Base-by-base conservation (phyloP, 495 filamentous ascomycete genomes). In the Podospora didyma region DNA sequence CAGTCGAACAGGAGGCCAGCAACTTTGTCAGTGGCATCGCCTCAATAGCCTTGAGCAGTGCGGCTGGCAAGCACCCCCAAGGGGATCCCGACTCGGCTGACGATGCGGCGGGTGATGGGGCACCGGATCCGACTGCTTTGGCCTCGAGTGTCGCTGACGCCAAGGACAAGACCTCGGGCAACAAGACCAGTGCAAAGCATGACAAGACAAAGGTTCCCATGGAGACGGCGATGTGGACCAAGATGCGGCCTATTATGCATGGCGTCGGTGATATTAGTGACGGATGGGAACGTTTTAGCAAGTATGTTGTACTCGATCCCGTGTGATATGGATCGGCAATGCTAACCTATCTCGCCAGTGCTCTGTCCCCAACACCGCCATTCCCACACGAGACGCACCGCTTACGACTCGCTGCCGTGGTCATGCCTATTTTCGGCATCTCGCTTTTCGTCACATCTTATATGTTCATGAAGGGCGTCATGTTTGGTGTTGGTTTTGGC, bases 191-290 rank as follows among this genome's bases (percentile, higher is more conserved):
- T 28, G 62, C 74, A 0, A 66, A 77, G 6, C 82, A 91, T 45
- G 89, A 95, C 62, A 95, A 91, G 73, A 92, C 91, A 0, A 94
- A 92, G 64, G 80, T 88, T 42, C 91, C 89, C 0, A 87, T 95
- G 75, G 86, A 88, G 67, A 84, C 83, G 3, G 87, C 84, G 2
- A 88, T 94, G 69, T 88, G 89, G 78, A 80, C 79, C 7, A 86
- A 87, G 58, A 87, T 88, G 66, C 78, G 89, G 54, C 86, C 88
- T 0, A 67, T 86, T 14, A 94, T 96, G 89, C 88, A 90, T 64
- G 74, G 77, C 2, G 63, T 96, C 26, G 83, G 85, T 16, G 88
- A 89, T 62, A 73, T 90, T 16, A 78, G 86, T 1, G 92, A 96
- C 68, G 82, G 78, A 0, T 96, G 88, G 80, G 92, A 96, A 65